Evolutionary conservation across 2,329 filamentous ascomycete genomes (phyloP).

Genomic region (Cladophialophora yegresii): DNA sequence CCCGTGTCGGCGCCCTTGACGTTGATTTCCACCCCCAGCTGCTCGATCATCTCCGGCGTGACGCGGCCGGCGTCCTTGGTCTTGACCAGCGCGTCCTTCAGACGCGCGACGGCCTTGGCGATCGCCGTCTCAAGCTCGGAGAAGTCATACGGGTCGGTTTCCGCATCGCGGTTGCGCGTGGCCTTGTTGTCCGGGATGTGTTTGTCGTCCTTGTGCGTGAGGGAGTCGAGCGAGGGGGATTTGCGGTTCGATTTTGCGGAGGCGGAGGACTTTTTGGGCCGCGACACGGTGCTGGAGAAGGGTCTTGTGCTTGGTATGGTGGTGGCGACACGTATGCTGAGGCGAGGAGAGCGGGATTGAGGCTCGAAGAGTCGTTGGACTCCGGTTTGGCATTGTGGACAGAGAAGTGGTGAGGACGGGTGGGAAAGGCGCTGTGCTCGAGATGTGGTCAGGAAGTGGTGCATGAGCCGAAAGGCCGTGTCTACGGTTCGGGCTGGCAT

Average conservation of each 20-base stretch:
- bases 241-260: constrained; percentile 45
- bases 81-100: constrained; percentile 64
- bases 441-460: constrained; percentile 6
- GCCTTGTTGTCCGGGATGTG: constrained; percentile 53
- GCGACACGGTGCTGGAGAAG: constrained; percentile 49
- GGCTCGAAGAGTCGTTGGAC: neutral
- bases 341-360: neutral
- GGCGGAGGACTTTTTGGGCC: constrained; percentile 58
- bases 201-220: constrained; percentile 43
- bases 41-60: constrained; percentile 64
- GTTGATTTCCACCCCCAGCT: constrained; percentile 59
- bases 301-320: neutral
- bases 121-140: constrained; percentile 60
- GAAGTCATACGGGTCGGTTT: constrained; percentile 63
- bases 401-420: constrained; percentile 13
- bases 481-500: constrained; percentile 19
- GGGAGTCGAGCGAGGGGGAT: constrained; percentile 34
- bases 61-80: constrained; percentile 63
- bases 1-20: constrained; percentile 57
- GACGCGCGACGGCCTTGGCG: constrained; percentile 54
- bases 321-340: neutral
- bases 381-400: constrained; percentile 23
- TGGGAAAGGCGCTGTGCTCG: neutral
- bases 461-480: constrained; percentile 9
- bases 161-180: constrained; percentile 40